These are phyloP conservation scores for Plasmopara muralis DNA, from an alignment of 352 stramenopile genomes.

Conservation along the genomic window DNA sequence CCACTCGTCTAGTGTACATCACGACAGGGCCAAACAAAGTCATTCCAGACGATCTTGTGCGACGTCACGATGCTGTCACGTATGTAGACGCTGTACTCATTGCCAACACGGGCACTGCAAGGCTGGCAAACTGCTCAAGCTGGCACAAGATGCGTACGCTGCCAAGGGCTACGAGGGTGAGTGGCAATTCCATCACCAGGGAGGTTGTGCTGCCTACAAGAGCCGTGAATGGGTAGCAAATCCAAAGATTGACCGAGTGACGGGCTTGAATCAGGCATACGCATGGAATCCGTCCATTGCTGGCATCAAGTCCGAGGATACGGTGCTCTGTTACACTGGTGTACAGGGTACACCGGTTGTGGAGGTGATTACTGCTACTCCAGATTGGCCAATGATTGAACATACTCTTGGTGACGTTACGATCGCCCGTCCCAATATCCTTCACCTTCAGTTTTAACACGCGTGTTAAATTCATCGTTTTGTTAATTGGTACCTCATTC, in stretches of 20 bases:
- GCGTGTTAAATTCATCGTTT: too few species aligned
- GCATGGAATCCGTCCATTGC: slow-evolving; percentile 70
- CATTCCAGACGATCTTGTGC: slow-evolving; percentile 38
- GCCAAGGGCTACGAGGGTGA: slow-evolving; percentile 47
- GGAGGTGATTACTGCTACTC: slow-evolving; percentile 55
- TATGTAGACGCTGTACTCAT: slow-evolving; percentile 65
- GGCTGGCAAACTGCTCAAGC: slow-evolving; percentile 42
- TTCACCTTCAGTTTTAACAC: slow-evolving; percentile 48
- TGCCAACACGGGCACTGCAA: slow-evolving; percentile 25
- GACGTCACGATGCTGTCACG: slow-evolving; percentile 55
- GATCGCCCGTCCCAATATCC: slow-evolving; percentile 45
- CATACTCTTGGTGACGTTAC: slow-evolving; percentile 43
- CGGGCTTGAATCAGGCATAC: slow-evolving; percentile 45
- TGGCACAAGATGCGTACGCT: slow-evolving; percentile 52
- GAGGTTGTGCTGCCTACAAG: slow-evolving; percentile 55
- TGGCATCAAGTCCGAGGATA: slow-evolving; percentile 72
- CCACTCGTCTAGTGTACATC: slow-evolving; percentile 63
- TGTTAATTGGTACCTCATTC: too few species aligned
- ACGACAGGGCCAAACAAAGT: slow-evolving; percentile 28
- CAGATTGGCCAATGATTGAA: slow-evolving; percentile 43
- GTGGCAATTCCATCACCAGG: slow-evolving; percentile 65
- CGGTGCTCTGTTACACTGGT: slow-evolving; percentile 35
- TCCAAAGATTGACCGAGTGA: slow-evolving; percentile 29
- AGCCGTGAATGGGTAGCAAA: slow-evolving; percentile 72
- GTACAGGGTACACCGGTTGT: slow-evolving; percentile 21